Conservation (phyloP, 164 flowering plant genomes). For the Pachysandra terminalis region DNA sequence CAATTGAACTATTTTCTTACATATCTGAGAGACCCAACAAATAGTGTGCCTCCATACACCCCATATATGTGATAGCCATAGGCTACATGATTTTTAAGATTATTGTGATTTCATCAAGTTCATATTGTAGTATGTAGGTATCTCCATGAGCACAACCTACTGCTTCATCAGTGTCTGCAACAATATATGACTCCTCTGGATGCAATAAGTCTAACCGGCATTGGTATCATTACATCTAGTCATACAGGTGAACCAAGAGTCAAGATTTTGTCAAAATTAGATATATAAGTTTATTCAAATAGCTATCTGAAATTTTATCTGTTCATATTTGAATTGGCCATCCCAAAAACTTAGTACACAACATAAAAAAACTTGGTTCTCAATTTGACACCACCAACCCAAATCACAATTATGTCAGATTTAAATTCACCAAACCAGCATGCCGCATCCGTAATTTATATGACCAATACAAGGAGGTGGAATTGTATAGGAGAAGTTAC, state of each 20-base stretch:
- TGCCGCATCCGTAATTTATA: background rate
- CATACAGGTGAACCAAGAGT: background rate
- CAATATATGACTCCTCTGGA: background rate
- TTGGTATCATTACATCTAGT: background rate
- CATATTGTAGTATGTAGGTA: background rate
- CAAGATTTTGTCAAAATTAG: background rate
- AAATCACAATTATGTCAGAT: background rate
- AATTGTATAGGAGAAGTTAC: slow-evolving; percentile 25
- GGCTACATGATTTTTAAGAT: background rate
- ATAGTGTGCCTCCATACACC: background rate
- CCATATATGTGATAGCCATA: background rate
- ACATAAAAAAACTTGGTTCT: no score
- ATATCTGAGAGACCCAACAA: background rate
- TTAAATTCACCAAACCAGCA: background rate
- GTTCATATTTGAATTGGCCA: background rate
- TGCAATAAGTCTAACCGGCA: background rate
- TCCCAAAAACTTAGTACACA: background rate
- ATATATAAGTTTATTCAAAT: no score
- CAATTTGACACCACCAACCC: background rate
- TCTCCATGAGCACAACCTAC: background rate
- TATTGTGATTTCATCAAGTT: background rate
- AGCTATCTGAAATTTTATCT: background rate
- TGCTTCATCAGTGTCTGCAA: no score
- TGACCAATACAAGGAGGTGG: background rate
- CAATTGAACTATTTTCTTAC: background rate